These are phyloP conservation scores for Zopfia rhizophila DNA, from an alignment of 2,329 filamentous ascomycete species.

Conservation along the genomic window DNA sequence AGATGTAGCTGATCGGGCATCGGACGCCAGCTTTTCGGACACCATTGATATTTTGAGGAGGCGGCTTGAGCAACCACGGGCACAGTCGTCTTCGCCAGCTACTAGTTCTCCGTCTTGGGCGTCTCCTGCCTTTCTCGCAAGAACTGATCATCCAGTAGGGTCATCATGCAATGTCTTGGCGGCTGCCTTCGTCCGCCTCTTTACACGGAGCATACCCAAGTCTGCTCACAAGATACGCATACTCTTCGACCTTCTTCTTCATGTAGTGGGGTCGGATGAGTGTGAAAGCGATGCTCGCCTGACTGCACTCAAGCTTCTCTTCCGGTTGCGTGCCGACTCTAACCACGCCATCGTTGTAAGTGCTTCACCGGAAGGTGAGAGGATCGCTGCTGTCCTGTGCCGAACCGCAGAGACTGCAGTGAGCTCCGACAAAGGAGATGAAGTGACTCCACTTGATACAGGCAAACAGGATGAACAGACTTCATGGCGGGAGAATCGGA, in stretches of 20 bases:
- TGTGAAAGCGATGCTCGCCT: constrained; percentile 51
- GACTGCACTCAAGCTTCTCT: constrained; percentile 63
- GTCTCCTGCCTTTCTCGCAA: constrained; percentile 24
- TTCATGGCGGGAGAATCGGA: constrained; percentile 45
- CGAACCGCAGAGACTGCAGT: constrained; percentile 67
- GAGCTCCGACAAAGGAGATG: constrained; percentile 56
- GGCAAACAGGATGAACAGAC: constrained; percentile 35
- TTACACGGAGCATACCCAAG: constrained; percentile 75
- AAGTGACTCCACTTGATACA: constrained; percentile 35
- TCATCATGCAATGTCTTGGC: constrained; percentile 77
- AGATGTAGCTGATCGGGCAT: constrained; percentile 70
- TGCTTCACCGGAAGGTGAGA: constrained; percentile 75
- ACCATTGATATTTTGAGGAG: constrained; percentile 55
- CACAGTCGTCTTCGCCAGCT: constrained; percentile 23
- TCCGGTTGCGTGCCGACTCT: constrained; percentile 85
- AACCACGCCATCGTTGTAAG: constrained; percentile 79
- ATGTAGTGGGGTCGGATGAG: constrained; percentile 42
- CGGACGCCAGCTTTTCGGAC: constrained; percentile 66
- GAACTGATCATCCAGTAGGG: constrained; percentile 26
- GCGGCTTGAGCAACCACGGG: constrained; percentile 37
- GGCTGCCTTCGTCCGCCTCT: constrained; percentile 77
- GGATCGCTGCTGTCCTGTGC: constrained; percentile 76
- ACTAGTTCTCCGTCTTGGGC: constrained; percentile 28
- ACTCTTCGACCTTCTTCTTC: constrained; percentile 48
- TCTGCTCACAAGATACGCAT: constrained; percentile 71